Base-by-base conservation (phyloP, 2,329 filamentous ascomycete species). In the Colletotrichum sp. region DNA sequence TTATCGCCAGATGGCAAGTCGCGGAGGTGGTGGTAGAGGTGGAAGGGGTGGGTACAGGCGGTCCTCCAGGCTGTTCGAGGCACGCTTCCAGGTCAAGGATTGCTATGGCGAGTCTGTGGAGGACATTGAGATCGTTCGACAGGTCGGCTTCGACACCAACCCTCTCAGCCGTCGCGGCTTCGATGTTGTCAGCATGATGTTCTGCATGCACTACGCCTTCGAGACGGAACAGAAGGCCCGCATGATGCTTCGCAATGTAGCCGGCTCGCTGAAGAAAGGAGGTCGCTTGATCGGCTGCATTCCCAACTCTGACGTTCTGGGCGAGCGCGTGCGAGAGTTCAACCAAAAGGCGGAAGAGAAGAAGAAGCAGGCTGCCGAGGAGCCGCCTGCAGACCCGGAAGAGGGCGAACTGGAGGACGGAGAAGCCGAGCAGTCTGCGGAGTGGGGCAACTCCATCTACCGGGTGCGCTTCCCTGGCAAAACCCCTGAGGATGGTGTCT, bases 101-200 rank as follows among this genome's bases (percentile, higher is more conserved):
- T 98, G 96, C 83, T 99, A 96, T 83, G 94, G 94, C 16, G 93
- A 97, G 83, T 93, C 92, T 79, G 90, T 99, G 59, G 95, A 93
- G 71, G 93, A 98, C 75, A 89, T 99, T 60, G 92, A 93, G 16
- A 94, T 98, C 79, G 90, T 99, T 66, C 91, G 91, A 65, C 92
- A 98, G 72, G 95, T 99, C 34, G 97, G 97, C 26, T 98, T 98
- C 80, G 95, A 98, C 81, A 88, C 91, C 1, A 93, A 93, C 87
- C 80, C 95, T 88, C 86, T 94, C 92, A 84, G 93, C 77, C 92
- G 92, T 69, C 94, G 94, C 71, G 96, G 96, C 6, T 99, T 99
- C 80, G 97, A 99, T 83, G 95, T 99, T 57, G 96, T 99, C 78
- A 96, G 94, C 82, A 98, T 98, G 92, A 99, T 99, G 97, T 99